Evolutionary conservation across 257 asterid genomes (phyloP).

Genomic region (Solanum corneliomulleri): DNA sequence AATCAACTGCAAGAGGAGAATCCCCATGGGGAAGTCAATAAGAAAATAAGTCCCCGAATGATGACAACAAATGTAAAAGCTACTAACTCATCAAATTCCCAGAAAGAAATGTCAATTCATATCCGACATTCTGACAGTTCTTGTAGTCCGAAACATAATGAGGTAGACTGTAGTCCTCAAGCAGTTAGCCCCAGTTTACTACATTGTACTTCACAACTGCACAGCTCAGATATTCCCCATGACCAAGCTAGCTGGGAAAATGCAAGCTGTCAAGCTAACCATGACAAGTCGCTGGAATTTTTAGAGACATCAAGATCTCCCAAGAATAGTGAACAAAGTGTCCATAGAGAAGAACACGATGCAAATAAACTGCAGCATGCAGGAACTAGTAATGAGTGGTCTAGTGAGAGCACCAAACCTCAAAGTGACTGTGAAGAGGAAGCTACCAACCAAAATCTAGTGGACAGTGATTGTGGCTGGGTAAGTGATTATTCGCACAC

Average conservation of each 20-base stretch:
- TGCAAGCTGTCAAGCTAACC: slow-evolving; percentile 8
- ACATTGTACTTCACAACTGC: neutral
- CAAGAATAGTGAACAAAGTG: neutral
- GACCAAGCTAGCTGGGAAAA: slow-evolving; percentile 14
- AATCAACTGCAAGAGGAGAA: slow-evolving; percentile 12
- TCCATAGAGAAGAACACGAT: slow-evolving; percentile 6
- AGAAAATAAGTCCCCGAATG: neutral
- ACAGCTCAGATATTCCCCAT: slow-evolving; percentile 3
- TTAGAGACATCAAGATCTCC: slow-evolving; percentile 1
- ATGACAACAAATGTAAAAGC: neutral
- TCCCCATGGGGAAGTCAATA: neutral
- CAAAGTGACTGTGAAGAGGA: slow-evolving; percentile 14
- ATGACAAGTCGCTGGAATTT: neutral
- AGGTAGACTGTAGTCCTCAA: neutral
- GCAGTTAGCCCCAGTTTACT: neutral
- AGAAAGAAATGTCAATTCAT: neutral
- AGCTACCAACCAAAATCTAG: slow-evolving; percentile 9
- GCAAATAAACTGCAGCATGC: slow-evolving; percentile 1
- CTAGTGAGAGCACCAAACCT: slow-evolving; percentile 5
- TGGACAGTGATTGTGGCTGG: slow-evolving; percentile 31
- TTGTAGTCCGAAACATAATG: slow-evolving; percentile 1
- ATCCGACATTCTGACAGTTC: slow-evolving; percentile 7
- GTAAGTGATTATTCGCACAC: slow-evolving; percentile 31
- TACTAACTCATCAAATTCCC: slow-evolving; percentile 2
- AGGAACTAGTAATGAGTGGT: slow-evolving; percentile 12